Conservation (phyloP, 805 yeast genomes). For the Lipomyces mesembrius region DNA sequence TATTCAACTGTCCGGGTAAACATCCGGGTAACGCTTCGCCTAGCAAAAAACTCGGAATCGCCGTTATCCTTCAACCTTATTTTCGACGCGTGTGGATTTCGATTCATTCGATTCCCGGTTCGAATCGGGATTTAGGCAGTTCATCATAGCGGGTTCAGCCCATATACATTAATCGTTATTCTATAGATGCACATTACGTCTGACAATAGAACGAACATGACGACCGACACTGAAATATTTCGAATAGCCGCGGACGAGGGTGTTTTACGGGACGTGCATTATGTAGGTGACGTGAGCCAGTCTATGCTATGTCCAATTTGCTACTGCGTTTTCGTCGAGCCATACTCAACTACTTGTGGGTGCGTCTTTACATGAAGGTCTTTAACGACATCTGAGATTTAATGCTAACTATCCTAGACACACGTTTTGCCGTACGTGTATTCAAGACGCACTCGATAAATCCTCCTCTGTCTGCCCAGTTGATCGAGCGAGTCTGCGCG, state of each 20-base stretch:
- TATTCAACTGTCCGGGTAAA: background rate
- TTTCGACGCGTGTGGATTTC: too few relatives aligned
- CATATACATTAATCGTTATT: background rate
- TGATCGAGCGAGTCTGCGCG: background rate
- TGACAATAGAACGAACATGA: background rate
- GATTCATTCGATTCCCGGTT: too few relatives aligned
- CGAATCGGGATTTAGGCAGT: background rate
- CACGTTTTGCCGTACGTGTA: constrained; percentile 3
- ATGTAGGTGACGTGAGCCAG: background rate
- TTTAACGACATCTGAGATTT: background rate
- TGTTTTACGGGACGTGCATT: background rate
- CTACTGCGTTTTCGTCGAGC: background rate
- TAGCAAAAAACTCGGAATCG: too few relatives aligned
- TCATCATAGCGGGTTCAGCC: background rate
- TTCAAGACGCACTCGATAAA: background rate
- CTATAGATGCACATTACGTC: background rate
- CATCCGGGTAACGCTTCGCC: background rate
- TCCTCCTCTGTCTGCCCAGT: background rate
- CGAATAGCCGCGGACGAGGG: background rate
- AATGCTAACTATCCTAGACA: background rate
- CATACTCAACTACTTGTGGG: background rate
- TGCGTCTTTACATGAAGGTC: background rate
- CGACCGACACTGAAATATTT: background rate
- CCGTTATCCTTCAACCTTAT: background rate
- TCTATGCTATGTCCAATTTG: background rate